A percentile compares a stretch with the other conserved stretches of the same genome.
phyloP scores from a whole-genome alignment of 495 filamentous ascomycete species.

The Aspergillus cavernicola region DNA sequence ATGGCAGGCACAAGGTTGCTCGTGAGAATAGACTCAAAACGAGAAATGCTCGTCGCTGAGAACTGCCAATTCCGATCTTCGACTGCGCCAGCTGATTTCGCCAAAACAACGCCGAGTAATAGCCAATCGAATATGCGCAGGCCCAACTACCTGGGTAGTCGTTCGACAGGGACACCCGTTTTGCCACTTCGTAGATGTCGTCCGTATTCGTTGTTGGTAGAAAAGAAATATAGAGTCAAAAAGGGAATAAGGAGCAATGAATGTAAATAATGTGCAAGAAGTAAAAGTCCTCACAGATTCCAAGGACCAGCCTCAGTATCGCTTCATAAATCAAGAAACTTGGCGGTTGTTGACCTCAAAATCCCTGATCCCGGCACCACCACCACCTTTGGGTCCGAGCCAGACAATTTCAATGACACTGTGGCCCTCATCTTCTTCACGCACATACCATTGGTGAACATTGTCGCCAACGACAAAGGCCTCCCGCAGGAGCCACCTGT shows the following conservation, averaged over 20 bases:
- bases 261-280: constrained; percentile 42
- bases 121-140: constrained; percentile 20
- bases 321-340: constrained; percentile 6
- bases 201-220: constrained; percentile 13
- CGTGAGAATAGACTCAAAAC: constrained; percentile 2
- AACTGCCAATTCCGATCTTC: constrained; percentile 23
- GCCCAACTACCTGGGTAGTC: constrained; percentile 5
- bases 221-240: constrained; percentile 18
- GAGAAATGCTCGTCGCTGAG: constrained; percentile 19
- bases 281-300: constrained; percentile 19
- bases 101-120: constrained; percentile 28
- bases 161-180: constrained; percentile 11
- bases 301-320: constrained; percentile 27
- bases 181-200: constrained; percentile 10
- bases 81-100: constrained; percentile 22
- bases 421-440: constrained; percentile 44
- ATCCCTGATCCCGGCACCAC: constrained; percentile 37
- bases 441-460: constrained; percentile 46
- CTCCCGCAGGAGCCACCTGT: constrained; percentile 43
- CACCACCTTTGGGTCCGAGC: constrained; percentile 45
- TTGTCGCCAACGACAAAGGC: constrained; percentile 43
- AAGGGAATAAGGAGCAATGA: constrained; percentile 17
- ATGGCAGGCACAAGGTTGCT: constrained; percentile 4
- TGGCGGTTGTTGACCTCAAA: constrained; percentile 17
- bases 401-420: constrained; percentile 49